Base-by-base conservation (phyloP, 495 filamentous ascomycete genomes). In the Margaritispora aquatica region DNA sequence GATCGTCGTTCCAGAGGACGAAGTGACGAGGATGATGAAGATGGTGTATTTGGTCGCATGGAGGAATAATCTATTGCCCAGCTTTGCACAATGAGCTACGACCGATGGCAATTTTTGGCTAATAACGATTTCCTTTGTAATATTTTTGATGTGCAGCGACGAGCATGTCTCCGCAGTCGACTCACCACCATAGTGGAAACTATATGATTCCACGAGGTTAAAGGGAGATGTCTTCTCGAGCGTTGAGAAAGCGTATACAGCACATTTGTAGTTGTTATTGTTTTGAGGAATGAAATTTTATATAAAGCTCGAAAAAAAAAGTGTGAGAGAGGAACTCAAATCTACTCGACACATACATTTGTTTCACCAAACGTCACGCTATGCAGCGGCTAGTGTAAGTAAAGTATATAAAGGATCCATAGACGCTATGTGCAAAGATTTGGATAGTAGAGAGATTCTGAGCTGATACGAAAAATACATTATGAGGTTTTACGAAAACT, bases 31-130 rank as follows among this genome's bases (percentile, higher is more conserved):
- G 92, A 96, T 51, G 93, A 97, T 51, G 93, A 97, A 54, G 94
- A 96, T 60, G 92, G 90, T 59, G 81, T 98, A 52, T 98, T 98
- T 77, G 94, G 94, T 22, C 84, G 82, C 59, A 97, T 97, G 93
- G 94, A 98, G 69, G 91, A 94, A 73, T 96, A 80, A 47, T 57
- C 20, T 44, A 21, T 19, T 36, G 22, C 50, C 27, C 29, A 38
- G 24, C 21, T 50, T 50, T 22, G 24, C 27, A 41, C 21, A 54
- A 36, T 54, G 52, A n/a, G n/a, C n/a, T n/a, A n/a, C n/a, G n/a
- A 15, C 19, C 21, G 27, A 31, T 10, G 24, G 24, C 26, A 8
- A 34, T 21, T 48, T 29, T 46, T 51, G 31, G 5, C 26, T 54
- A 13, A 47, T 48, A 47, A 60, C 55, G 60, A 62, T 69, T 69